Conservation (phyloP, 1,139 yeast species). For the Pichia sp. region DNA sequence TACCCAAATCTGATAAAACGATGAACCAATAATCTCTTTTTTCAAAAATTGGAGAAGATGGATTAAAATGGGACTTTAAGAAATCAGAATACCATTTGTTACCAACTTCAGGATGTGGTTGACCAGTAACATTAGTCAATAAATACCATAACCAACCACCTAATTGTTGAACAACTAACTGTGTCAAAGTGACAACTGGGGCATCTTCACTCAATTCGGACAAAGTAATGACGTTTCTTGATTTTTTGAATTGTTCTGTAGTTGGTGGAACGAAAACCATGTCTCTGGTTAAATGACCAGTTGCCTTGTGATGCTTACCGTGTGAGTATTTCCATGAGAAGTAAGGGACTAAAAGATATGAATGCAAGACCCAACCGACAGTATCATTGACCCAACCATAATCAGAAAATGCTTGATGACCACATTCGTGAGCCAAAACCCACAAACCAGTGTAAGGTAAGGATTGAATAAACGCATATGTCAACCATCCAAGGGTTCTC, state of each 20-base stretch:
- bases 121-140: constrained; percentile 47
- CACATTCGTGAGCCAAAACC: constrained; percentile 63
- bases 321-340: constrained; percentile 57
- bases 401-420: constrained; percentile 55
- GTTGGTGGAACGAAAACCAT: constrained; percentile 54
- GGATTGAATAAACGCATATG: constrained; percentile 27
- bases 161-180: constrained; percentile 42
- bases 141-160: constrained; percentile 47
- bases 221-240: constrained; percentile 25
- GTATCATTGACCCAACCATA: constrained; percentile 47
- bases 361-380: constrained; percentile 54
- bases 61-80: constrained; percentile 40
- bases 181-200: constrained; percentile 40
- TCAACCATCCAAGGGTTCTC: constrained; percentile 53
- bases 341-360: constrained; percentile 50
- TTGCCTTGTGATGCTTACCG: constrained; percentile 57
- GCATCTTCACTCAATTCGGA: constrained; percentile 47
- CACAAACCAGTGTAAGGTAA: constrained; percentile 42
- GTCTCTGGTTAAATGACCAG: constrained; percentile 53
- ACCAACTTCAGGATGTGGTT: constrained; percentile 29
- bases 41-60: constrained; percentile 46
- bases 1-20: constrained; percentile 46
- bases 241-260: constrained; percentile 34
- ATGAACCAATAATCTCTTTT: constrained; percentile 48
- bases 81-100: constrained; percentile 22